phyloP scores from a whole-genome alignment of 805 yeast genomes.

The Diddensiella caesifluorescens region DNA sequence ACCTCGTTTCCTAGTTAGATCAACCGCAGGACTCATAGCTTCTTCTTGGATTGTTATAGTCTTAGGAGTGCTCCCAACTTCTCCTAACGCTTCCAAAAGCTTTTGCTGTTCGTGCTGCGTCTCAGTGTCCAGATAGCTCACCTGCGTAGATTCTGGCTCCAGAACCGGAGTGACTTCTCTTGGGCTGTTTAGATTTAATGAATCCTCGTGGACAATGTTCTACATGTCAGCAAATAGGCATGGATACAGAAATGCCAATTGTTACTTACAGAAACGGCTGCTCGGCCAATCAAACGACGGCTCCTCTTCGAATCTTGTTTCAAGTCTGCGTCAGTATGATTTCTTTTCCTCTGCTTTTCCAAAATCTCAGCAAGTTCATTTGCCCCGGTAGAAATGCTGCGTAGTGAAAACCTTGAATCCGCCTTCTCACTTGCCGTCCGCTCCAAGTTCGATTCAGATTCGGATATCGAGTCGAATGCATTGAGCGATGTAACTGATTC shows the following conservation, averaged over 20 bases:
- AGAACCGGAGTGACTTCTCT: slow-evolving; percentile 2
- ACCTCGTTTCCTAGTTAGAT: slow-evolving; percentile 7
- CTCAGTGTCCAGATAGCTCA: slow-evolving; percentile 24
- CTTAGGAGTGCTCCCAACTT: slow-evolving; percentile 10
- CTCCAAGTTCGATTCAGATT: background rate
- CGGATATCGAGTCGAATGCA: background rate
- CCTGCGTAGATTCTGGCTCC: slow-evolving; percentile 16
- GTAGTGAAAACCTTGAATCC: background rate
- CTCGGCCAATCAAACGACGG: slow-evolving; percentile 11
- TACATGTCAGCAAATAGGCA: too few relatives aligned
- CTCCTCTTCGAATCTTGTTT: slow-evolving; percentile 9
- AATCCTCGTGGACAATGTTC: background rate
- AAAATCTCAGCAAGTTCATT: background rate
- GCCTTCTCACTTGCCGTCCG: background rate
- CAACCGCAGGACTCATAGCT: slow-evolving; percentile 20
- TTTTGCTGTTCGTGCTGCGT: slow-evolving; percentile 17
- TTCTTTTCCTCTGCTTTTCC: background rate
- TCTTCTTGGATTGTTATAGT: slow-evolving; percentile 10
- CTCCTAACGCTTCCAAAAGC: slow-evolving; percentile 23
- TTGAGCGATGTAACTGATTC: background rate
- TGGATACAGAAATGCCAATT: too few relatives aligned
- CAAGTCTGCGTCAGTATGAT: background rate
- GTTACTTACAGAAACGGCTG: slow-evolving; percentile 3
- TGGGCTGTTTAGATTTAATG: background rate
- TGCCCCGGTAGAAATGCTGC: slow-evolving; percentile 3